Evolutionary conservation across 2,329 filamentous ascomycete species (phyloP).

Genomic region (Emmonsia crescens): DNA sequence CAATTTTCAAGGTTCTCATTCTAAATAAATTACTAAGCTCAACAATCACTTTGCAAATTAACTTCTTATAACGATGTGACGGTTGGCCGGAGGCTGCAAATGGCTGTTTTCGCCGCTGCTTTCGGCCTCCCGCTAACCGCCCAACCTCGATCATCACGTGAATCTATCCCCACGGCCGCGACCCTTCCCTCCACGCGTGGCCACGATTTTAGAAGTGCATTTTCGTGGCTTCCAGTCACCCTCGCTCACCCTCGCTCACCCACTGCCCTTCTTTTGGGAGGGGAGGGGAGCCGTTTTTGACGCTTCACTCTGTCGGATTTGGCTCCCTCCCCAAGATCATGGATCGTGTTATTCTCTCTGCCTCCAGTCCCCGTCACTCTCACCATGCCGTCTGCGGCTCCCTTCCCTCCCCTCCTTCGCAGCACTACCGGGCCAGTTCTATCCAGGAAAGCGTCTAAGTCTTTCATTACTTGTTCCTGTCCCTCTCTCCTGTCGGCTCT

Average conservation of each 20-base stretch:
- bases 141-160: constrained; percentile 12
- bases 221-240: background rate
- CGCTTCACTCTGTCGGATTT: background rate
- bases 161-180: constrained; percentile 9
- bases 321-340: constrained; percentile 3
- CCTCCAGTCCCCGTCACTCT: background rate
- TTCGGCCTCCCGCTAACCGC: constrained; percentile 14
- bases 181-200: constrained; percentile 2
- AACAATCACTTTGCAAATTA: too few species aligned
- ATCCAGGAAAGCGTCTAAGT: background rate
- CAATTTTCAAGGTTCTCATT: too few species aligned
- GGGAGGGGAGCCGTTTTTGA: constrained; percentile 3
- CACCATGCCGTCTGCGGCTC: background rate
- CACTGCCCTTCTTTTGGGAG: background rate
- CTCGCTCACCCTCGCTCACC: background rate
- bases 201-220: background rate
- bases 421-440: background rate
- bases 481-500: background rate
- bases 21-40: too few species aligned
- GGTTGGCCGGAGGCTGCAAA: constrained; percentile 14
- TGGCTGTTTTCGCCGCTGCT: constrained; percentile 13
- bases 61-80: constrained; percentile 14
- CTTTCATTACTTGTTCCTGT: background rate
- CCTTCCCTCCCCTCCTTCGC: background rate
- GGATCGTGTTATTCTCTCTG: constrained; percentile 6